Conservation (phyloP, 805 yeast genomes). For the Komagataella kurtzmanii region DNA sequence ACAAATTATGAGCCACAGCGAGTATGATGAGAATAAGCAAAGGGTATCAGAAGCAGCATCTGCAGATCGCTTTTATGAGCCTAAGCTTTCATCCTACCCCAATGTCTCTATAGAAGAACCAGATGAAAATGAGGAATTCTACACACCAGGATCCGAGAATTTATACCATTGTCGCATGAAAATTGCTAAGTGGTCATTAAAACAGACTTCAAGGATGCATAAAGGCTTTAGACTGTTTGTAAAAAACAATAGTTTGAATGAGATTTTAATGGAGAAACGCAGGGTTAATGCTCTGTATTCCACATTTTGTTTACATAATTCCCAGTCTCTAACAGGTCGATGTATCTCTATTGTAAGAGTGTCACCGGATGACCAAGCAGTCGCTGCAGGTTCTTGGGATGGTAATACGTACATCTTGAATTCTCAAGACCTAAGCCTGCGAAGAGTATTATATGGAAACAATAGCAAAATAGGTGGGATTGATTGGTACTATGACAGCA, state of each 20-base stretch:
- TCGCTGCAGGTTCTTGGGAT: slow-evolving; percentile 77
- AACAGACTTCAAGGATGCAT: slow-evolving; percentile 28
- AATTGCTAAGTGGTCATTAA: slow-evolving; percentile 40
- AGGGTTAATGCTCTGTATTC: slow-evolving; percentile 18
- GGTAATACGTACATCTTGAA: slow-evolving; percentile 50
- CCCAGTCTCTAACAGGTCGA: slow-evolving; percentile 59
- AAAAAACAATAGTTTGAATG: slow-evolving; percentile 13
- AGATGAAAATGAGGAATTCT: slow-evolving; percentile 62
- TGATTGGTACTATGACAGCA: slow-evolving; percentile 36
- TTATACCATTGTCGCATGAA: slow-evolving; percentile 36
- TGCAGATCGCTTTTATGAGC: background rate
- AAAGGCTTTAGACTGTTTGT: slow-evolving; percentile 16
- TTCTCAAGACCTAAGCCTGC: slow-evolving; percentile 20
- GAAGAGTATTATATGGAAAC: slow-evolving; percentile 26
- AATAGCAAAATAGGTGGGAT: slow-evolving; percentile 59
- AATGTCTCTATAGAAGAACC: slow-evolving; percentile 18
- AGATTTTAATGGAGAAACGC: slow-evolving; percentile 28
- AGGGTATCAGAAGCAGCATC: background rate
- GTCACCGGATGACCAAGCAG: slow-evolving; percentile 19
- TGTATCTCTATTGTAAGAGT: slow-evolving; percentile 51
- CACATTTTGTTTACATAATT: slow-evolving; percentile 36
- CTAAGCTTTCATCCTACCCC: background rate
- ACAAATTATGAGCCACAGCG: background rate
- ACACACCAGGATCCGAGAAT: slow-evolving; percentile 59
- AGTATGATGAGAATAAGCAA: background rate